A percentile compares a stretch with the other conserved stretches of the same genome.
Conservation (phyloP, 805 yeast species). For the Wickerhamiella sorbophila region DNA sequence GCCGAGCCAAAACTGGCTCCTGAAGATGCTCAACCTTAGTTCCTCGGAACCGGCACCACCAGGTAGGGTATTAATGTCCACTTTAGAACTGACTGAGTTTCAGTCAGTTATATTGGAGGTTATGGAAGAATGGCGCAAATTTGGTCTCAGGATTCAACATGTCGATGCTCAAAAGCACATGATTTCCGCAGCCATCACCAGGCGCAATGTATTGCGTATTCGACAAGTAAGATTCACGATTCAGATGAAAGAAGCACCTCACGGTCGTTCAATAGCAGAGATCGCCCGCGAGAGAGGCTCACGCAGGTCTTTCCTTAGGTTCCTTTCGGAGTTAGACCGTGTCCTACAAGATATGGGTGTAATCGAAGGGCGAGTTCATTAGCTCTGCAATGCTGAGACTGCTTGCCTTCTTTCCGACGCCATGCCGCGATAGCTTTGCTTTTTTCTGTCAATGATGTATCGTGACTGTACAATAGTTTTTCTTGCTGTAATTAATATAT, state of each 20-base stretch:
- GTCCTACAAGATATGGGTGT: slow-evolving; percentile 13
- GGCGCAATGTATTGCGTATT: slow-evolving; percentile 24
- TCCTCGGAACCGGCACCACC: slow-evolving; percentile 6
- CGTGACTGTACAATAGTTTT: no score
- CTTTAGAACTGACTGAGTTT: slow-evolving; percentile 19
- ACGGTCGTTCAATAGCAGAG: slow-evolving; percentile 15
- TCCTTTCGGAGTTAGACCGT: slow-evolving; percentile 21
- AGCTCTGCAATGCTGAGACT: no score
- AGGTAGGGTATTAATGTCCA: slow-evolving; percentile 18
- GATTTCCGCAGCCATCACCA: slow-evolving; percentile 23
- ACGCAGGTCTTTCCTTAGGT: slow-evolving; percentile 19
- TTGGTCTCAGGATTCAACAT: slow-evolving; percentile 23
- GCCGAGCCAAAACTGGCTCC: slow-evolving; percentile 26
- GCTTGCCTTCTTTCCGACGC: no score
- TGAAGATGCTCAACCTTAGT: slow-evolving; percentile 20
- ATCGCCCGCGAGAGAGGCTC: slow-evolving; percentile 22
- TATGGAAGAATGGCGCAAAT: slow-evolving; percentile 25
- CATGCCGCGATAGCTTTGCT: no score
- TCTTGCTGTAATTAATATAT: no score
- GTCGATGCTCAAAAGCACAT: slow-evolving; percentile 19
- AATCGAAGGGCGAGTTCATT: not conserved
- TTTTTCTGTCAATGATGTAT: no score
- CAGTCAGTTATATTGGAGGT: slow-evolving; percentile 21
- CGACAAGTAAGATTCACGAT: slow-evolving; percentile 22
- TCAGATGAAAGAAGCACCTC: slow-evolving; percentile 10